A percentile compares a stretch with the other conserved stretches of the same genome.
These are phyloP conservation scores for Aspergillus sp. DNA, from an alignment of 2,329 filamentous ascomycete species.

Conservation along the genomic window DNA sequence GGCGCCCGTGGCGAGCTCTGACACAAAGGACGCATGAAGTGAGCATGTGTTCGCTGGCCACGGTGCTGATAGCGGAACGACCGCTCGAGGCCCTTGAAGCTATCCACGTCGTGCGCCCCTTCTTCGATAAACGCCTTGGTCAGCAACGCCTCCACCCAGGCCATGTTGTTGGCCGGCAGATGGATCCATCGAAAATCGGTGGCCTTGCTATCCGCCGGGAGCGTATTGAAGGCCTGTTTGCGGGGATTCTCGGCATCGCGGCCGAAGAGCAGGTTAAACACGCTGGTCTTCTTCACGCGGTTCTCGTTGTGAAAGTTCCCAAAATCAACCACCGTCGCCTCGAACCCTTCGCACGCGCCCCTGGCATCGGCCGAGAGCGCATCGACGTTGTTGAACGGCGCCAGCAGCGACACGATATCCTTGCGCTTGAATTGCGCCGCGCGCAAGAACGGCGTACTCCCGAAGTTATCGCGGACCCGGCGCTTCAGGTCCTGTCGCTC, in stretches of 20 bases:
- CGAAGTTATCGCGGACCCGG: constrained; percentile 37
- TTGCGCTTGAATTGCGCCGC: constrained; percentile 40
- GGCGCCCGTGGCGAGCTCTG: constrained; percentile 47
- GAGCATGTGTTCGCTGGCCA: constrained; percentile 57
- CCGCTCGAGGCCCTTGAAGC: constrained; percentile 62
- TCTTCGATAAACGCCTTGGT: constrained; percentile 65
- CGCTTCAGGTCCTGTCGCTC: constrained; percentile 32
- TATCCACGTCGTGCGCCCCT: constrained; percentile 61
- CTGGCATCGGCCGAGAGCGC: constrained; percentile 40
- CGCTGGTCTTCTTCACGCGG: constrained; percentile 49
- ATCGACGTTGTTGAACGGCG: constrained; percentile 38
- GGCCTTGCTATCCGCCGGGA: constrained; percentile 48
- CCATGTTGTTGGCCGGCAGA: constrained; percentile 54
- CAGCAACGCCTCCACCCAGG: constrained; percentile 64
- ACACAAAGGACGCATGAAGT: constrained; percentile 62
- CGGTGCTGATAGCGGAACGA: constrained; percentile 63
- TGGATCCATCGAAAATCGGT: constrained; percentile 56
- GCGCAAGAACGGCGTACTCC: constrained; percentile 42
- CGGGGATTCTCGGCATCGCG: constrained; percentile 46
- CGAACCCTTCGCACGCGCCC: constrained; percentile 49
- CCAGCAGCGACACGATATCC: constrained; percentile 36
- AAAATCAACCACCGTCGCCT: constrained; percentile 56
- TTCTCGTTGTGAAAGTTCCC: constrained; percentile 45
- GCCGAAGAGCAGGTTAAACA: constrained; percentile 55
- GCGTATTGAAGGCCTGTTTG: constrained; percentile 49